Base-by-base conservation (phyloP, 129 eudicot species). In the Flaveria ramosissima region DNA sequence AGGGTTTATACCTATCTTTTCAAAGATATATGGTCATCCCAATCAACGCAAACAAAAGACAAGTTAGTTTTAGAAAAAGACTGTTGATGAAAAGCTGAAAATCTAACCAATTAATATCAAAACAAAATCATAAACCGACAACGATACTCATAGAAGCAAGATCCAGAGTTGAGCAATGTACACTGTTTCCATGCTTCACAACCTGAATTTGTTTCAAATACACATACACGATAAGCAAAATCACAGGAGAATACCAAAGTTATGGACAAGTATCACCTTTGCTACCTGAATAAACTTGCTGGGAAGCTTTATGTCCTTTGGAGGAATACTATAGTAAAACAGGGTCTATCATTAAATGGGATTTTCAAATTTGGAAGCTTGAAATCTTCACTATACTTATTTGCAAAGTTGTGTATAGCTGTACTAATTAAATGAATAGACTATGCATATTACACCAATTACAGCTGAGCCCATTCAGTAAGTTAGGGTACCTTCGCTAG, bases 341-440 rank as follows among this genome's bases (percentile, higher is more conserved):
- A 97, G 80, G 91, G 92, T 79, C 99, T 89, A 42, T 84, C 91
- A 84, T 95, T 95, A 77, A 91, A 95, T 19, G 99, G 99, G 51
- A 95, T 88, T 77, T 95, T 95, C 76, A 95, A 77, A 83, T 87
- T 91, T 50, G 93, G 99, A 75, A 95, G 90, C 82, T 87, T 89
- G 65, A 83, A 91, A 72, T 91, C 99, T 85, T 88, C 90, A 4
- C 99, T 89, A 71, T 94, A 94, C 81, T 91, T 87, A 81, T 91
- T 94, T 64, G 99, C 97, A 50, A 91, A 92, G 78, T 82, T 94
- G 88, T 94, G 92, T 82, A 94, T 91, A 50, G 99, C 97, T 91
- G 93, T 74, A 60, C 62, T 64, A 36, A 32, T 24, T 53, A 11
- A 46, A 10, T 52, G 20, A 57, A 76, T 41, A 68, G 75, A 67